These are phyloP conservation scores for Spizellomyces punctatus DNA, from an alignment of 192 early-diverging fungal species.

Conservation along the genomic window DNA sequence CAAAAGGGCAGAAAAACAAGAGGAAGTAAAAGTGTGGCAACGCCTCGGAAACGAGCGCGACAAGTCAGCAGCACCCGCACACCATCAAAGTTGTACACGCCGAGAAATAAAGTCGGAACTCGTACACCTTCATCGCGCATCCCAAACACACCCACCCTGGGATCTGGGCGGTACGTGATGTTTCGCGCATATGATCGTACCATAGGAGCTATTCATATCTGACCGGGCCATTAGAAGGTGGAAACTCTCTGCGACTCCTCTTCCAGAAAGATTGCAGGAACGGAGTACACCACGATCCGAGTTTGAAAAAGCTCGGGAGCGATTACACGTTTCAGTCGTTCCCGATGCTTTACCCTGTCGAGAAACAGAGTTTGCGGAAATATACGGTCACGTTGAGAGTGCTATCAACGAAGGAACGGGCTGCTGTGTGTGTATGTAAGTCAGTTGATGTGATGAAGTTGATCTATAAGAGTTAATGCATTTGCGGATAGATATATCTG, in stretches of 20 bases:
- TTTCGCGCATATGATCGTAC: no score
- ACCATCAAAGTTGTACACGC: no score
- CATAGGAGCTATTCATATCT: no score
- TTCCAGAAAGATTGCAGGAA: background rate
- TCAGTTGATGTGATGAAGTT: background rate
- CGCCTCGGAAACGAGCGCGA: no score
- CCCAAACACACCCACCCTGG: no score
- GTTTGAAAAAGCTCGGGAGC: constrained; percentile 59
- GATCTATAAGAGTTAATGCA: background rate
- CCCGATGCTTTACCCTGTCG: constrained; percentile 92
- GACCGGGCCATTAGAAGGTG: background rate
- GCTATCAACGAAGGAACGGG: constrained; percentile 84
- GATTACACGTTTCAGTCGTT: constrained; percentile 88
- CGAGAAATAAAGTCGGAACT: no score
- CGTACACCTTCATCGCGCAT: no score
- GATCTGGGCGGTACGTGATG: no score
- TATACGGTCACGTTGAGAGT: constrained; percentile 71
- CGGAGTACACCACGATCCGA: constrained; percentile 11
- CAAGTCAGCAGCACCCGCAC: no score
- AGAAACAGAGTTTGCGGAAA: constrained; percentile 86
- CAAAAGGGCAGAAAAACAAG: no score
- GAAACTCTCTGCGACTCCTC: constrained; percentile 16
- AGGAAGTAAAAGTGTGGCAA: no score
- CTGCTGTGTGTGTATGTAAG: constrained; percentile 78
- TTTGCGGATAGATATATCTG: constrained; percentile 75